phyloP scores from a whole-genome alignment of 306 rosid genomes.

The Gleditsia sinensis region DNA sequence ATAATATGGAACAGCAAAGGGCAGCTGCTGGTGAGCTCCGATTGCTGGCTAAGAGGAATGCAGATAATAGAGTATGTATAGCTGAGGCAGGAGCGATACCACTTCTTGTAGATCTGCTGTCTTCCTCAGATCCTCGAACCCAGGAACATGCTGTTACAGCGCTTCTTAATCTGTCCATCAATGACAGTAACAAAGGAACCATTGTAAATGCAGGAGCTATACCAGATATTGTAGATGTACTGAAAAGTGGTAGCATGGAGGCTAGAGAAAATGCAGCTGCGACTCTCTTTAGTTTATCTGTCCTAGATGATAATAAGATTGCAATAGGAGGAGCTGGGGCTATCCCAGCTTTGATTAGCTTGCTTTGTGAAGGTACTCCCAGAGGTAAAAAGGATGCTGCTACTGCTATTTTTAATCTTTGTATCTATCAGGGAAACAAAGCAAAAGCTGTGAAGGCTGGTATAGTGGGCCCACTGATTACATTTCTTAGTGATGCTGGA shows the following conservation, averaged over 20 bases:
- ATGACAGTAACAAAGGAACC: constrained; percentile 84
- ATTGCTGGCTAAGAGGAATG: constrained; percentile 92
- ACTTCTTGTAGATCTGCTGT: constrained; percentile 79
- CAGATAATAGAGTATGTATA: constrained; percentile 89
- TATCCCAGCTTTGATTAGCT: constrained; percentile 83
- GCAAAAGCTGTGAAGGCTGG: constrained; percentile 96
- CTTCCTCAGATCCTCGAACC: constrained; percentile 77
- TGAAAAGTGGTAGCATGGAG: constrained; percentile 93
- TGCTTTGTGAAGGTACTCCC: constrained; percentile 92
- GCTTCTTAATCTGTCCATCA: constrained; percentile 89
- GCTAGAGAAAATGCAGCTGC: constrained; percentile 99
- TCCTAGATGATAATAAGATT: constrained; percentile 88
- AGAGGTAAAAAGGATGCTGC: constrained; percentile 99
- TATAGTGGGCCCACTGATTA: constrained; percentile 72
- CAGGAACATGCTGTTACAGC: constrained; percentile 99
- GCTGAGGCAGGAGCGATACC: constrained; percentile 99
- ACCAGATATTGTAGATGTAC: constrained; percentile 89
- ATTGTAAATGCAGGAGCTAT: constrained; percentile 94
- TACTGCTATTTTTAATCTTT: constrained; percentile 90
- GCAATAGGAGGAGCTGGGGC: constrained; percentile 99
- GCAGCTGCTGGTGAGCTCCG: constrained; percentile 98
- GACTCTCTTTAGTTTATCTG: constrained; percentile 92
- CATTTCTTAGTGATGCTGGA: constrained; percentile 82
- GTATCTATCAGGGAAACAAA: constrained; percentile 95
- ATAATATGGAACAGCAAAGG: constrained; percentile 77